Evolutionary conservation across 129 eudicot species (phyloP).

Genomic region (Centrapalus pauciflorus): DNA sequence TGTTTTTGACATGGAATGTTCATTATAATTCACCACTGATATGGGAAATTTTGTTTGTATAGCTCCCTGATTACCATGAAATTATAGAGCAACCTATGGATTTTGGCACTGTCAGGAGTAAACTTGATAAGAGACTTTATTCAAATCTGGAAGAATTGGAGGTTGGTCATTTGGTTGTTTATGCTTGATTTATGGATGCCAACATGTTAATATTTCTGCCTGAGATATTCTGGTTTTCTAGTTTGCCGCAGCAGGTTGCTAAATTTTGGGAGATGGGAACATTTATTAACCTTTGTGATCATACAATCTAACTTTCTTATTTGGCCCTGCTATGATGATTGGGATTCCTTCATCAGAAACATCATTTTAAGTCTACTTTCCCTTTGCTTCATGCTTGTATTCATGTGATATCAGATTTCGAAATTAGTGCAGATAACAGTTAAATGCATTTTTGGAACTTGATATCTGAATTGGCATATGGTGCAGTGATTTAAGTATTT

Average conservation of each 20-base stretch:
- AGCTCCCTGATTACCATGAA: constrained; percentile 96
- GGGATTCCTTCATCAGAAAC: not conserved
- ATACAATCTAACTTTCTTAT: not conserved
- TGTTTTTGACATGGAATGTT: constrained; percentile 4
- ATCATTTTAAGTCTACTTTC: not conserved
- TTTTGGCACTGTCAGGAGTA: constrained; percentile 77
- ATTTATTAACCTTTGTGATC: not conserved
- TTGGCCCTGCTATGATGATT: not conserved
- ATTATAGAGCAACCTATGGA: constrained; percentile 87
- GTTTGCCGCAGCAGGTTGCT: not conserved
- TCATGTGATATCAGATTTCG: not conserved
- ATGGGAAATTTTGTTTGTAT: constrained; percentile 22
- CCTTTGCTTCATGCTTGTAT: not conserved
- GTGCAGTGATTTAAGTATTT: too few relatives aligned
- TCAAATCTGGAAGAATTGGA: constrained; percentile 72
- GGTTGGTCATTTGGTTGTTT: constrained; percentile 49
- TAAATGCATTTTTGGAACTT: not conserved
- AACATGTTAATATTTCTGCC: not conserved
- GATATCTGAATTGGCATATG: not conserved
- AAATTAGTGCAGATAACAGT: not conserved
- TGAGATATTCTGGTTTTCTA: not conserved
- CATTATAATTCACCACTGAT: constrained; percentile 18
- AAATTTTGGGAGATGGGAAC: not conserved
- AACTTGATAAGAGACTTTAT: constrained; percentile 65
- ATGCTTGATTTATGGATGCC: constrained; percentile 1